Base-by-base conservation (phyloP, 176 grass and related monocot genomes). In the Urochloa ruziziensis region DNA sequence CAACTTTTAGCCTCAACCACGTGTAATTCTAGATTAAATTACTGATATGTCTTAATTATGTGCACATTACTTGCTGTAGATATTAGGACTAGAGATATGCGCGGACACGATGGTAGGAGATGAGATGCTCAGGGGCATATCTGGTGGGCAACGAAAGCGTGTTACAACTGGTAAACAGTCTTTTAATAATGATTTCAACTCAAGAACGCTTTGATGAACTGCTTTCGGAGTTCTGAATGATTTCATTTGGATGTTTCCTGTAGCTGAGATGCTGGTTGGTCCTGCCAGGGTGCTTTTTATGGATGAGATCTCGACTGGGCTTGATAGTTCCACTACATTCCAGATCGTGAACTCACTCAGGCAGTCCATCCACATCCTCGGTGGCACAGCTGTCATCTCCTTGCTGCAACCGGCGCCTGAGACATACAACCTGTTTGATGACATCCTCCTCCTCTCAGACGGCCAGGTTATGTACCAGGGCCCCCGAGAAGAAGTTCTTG, bases 271-370 rank as follows among this genome's bases (percentile, higher is more conserved):
- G 88, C 48, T 94, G 70, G 74, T 78, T 23, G 91, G 91, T 29
- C 91, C 88, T 18, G 68, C 84, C 30, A 90, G 59, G 77, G 84
- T 60, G 30, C 73, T 93, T 35, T 93, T 93, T 72, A 93, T 90
- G 91, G 88, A 93, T 73, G 88, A 93, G 69, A 93, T 93, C 24
- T 93, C 91, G 10, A 93, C 91, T 1, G 91, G 91, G 6, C 81
- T 90, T 43, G 91, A 93, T 35, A 93, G 91, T 70, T 93, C 91
- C 16, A 93, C 87, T 33, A 93, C 91, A 14, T 93, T 84, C 79
- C 80, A 90, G 70, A 93, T 93, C 10, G 81, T 90, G 12, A 85
- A 88, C 35, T 90, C 71, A 9, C 30, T 93, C 54, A 61, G 75
- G 40, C 85, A 88, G 15, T 47, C 90, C 62, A 79, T 75, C 11